These are phyloP conservation scores for Fusarium avenaceum DNA, from an alignment of 2,329 filamentous ascomycete genomes.

Conservation along the genomic window DNA sequence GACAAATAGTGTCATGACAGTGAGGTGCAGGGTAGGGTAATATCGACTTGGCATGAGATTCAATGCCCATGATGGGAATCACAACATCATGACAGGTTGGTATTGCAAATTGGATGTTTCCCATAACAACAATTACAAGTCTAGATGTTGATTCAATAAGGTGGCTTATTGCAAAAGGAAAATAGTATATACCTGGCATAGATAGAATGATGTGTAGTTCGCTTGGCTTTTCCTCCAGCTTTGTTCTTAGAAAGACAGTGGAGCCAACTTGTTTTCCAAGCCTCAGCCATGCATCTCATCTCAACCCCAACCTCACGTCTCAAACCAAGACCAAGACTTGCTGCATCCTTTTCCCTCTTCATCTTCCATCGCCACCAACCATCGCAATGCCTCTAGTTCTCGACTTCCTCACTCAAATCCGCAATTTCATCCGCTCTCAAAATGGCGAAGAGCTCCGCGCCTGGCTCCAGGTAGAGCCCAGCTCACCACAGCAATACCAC, in stretches of 20 bases:
- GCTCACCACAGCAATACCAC: slow-evolving; percentile 75
- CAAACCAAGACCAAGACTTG: not conserved
- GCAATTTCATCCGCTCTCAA: slow-evolving; percentile 67
- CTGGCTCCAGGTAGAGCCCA: slow-evolving; percentile 82
- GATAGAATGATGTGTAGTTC: not conserved
- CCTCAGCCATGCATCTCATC: slow-evolving; percentile 1
- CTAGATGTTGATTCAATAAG: not conserved
- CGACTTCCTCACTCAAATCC: slow-evolving; percentile 76
- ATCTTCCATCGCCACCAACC: not conserved
- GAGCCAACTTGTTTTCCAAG: slow-evolving; percentile 37
- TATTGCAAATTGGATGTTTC: not conserved
- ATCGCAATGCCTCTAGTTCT: slow-evolving; percentile 71
- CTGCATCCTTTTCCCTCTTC: not conserved
- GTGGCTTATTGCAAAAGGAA: not conserved
- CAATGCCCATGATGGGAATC: not conserved
- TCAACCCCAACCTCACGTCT: slow-evolving; percentile 25
- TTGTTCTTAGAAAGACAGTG: slow-evolving; percentile 24
- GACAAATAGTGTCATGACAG: not conserved
- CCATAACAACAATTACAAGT: not conserved
- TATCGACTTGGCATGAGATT: not conserved
- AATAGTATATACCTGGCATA: not conserved
- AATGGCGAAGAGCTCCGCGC: slow-evolving; percentile 75
- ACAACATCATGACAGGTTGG: not conserved
- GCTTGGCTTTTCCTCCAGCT: not conserved
- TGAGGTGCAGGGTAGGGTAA: slow-evolving; percentile 1